Evolutionary conservation across 2,329 filamentous ascomycete species (phyloP), one percentile per base, ranked within the genome.

Genomic region (Ascochyta lentis): DNA sequence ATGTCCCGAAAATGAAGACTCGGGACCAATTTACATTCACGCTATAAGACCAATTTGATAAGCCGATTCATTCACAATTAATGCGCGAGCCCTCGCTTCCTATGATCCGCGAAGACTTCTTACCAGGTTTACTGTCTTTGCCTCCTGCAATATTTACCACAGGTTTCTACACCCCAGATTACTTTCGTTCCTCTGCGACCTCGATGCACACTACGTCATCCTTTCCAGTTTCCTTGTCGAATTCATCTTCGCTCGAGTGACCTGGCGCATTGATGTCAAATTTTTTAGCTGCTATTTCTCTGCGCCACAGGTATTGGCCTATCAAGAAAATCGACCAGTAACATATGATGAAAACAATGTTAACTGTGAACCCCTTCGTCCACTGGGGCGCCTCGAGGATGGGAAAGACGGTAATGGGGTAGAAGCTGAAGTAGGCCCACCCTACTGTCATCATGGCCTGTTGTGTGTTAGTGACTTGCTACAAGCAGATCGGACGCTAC

Each of bases 381-480:
- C 68, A 71, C 43, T 65, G 60, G 12, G 67, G 68, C 13, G 65
- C 68, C 54, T 72, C 67, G 0, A 72, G 41, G 12, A 69, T 64
- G 8, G 69, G 69, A 29, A 72, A 72, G 1, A 68, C 64, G 2
- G 68, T 63, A 26, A 72, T 68, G 0, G 69, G 69, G 23, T 68
- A 72, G 19, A 69, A 69, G 13, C 61, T 60, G 58, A 68, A 66
- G 49, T 70, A 61, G 1, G 60, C 67, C 68, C 66, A 70, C 2
- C 67, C 69, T 10, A 70, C 55, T 4, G 73, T 75, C 70, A 76
- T 73, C 73, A 74, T 74, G 6, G 71, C 70, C 35, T 49, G 15
- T 34, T 8, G 9, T 26, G 8, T 34, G 46, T 49, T 19, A 41
- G 46, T 34, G 8, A 8, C 4, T 24, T 16, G 22, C 6, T 23